Conservation (phyloP, 345 rosid genomes). For the Odontarrhena argentea region DNA sequence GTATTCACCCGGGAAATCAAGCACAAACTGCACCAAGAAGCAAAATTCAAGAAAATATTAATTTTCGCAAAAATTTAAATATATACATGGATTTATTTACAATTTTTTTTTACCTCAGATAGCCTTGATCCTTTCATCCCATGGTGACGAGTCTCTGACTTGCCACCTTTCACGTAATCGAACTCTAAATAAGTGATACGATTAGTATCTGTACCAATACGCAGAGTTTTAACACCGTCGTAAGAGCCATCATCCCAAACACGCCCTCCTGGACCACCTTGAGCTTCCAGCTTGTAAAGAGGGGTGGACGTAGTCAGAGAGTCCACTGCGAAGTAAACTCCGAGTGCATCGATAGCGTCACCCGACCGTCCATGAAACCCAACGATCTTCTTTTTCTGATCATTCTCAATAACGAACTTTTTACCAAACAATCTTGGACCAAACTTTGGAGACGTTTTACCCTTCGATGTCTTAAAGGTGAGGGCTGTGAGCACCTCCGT, state of each 20-base stretch:
- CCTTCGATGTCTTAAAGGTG: slow-evolving; percentile 33
- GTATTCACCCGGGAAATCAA: no score
- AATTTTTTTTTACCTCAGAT: slow-evolving; percentile 19
- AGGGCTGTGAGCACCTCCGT: slow-evolving; percentile 32
- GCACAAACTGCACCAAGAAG: no score
- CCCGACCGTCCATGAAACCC: slow-evolving; percentile 35
- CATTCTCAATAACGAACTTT: slow-evolving; percentile 27
- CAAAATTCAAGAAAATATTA: no score
- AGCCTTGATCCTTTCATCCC: slow-evolving; percentile 19
- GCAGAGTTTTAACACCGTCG: slow-evolving; percentile 20
- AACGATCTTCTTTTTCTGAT: slow-evolving; percentile 21
- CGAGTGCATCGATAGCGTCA: slow-evolving; percentile 28
- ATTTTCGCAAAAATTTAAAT: no score
- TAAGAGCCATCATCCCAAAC: slow-evolving; percentile 37
- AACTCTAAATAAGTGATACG: slow-evolving; percentile 34
- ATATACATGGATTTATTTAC: no score
- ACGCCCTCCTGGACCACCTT: slow-evolving; percentile 25
- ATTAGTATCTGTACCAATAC: slow-evolving; percentile 16
- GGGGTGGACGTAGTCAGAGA: neutral
- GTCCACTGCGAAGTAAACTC: slow-evolving; percentile 13
- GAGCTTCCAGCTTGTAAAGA: slow-evolving; percentile 33
- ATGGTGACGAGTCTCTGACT: neutral
- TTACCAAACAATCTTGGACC: slow-evolving; percentile 32
- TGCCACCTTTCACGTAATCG: slow-evolving; percentile 26
- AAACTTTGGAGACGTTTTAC: slow-evolving; percentile 25